These are phyloP conservation scores for Dentipellis fragilis DNA, from an alignment of 768 basidiomycete species.

Conservation along the genomic window DNA sequence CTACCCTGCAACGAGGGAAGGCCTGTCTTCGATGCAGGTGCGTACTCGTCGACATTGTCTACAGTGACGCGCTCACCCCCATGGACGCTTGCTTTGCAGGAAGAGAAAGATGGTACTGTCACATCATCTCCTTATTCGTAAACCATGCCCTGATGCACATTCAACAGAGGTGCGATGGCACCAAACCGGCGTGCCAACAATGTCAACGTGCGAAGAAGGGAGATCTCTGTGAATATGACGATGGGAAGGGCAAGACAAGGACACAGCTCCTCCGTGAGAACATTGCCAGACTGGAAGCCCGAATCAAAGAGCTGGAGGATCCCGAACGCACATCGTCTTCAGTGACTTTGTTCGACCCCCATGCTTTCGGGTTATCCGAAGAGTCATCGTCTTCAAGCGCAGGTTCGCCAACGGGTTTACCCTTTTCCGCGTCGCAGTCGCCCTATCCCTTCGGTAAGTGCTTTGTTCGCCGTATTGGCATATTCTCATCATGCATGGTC, in stretches of 20 bases:
- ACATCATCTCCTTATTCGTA: neutral
- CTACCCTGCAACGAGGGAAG: conserved; percentile 15
- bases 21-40: conserved; percentile 17
- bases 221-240: conserved; percentile 72
- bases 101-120: conserved; percentile 14
- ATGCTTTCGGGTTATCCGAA: conserved; percentile 26
- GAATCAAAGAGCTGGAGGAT: conserved; percentile 67
- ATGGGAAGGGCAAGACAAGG: conserved; percentile 76
- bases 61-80: neutral
- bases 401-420: conserved; percentile 22
- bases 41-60: neutral
- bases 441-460: conserved; percentile 30
- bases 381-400: conserved; percentile 24
- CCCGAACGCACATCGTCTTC: conserved; percentile 60
- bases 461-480: neutral
- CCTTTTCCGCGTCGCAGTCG: conserved; percentile 23
- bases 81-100: conserved; percentile 2
- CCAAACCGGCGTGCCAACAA: conserved; percentile 70
- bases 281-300: conserved; percentile 59
- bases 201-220: conserved; percentile 70
- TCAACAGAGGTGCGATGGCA: conserved; percentile 63
- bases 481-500: neutral
- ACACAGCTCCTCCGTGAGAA: conserved; percentile 74
- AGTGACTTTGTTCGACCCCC: conserved; percentile 65
- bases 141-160: neutral